phyloP scores from a whole-genome alignment of 2,329 filamentous ascomycete genomes.

The Xylaria sp. region DNA sequence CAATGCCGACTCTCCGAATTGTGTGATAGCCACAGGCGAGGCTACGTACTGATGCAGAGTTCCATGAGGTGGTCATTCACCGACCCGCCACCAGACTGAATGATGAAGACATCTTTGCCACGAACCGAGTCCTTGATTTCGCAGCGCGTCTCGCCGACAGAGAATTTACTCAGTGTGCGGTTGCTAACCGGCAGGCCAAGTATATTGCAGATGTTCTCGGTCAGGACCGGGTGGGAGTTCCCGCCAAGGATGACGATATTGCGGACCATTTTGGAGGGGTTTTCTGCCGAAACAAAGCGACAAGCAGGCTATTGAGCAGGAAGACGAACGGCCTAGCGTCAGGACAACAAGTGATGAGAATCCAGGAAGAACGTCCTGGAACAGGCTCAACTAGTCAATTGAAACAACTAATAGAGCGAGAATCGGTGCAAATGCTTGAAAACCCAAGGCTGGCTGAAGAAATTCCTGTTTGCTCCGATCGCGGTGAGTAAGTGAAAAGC shows the following conservation, averaged over 20 bases:
- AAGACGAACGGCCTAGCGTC: conserved; percentile 8
- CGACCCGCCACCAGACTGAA: conserved; percentile 90
- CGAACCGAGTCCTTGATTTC: conserved; percentile 97
- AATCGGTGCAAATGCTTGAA: conserved; percentile 11
- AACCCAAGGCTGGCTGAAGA: conserved; percentile 11
- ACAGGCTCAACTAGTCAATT: not conserved
- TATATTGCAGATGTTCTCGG: conserved; percentile 86
- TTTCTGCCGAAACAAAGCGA: conserved; percentile 12
- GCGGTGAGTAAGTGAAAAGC: conserved; percentile 30
- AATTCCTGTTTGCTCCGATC: conserved; percentile 39
- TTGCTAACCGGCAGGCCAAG: conserved; percentile 88
- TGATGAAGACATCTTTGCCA: conserved; percentile 98
- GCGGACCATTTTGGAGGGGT: conserved; percentile 75
- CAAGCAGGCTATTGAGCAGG: not conserved
- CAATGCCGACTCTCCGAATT: conserved; percentile 24
- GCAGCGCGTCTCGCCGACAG: conserved; percentile 91
- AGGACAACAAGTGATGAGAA: not conserved
- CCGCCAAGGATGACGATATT: conserved; percentile 95
- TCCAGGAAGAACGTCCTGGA: not conserved
- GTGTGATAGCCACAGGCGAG: not conserved
- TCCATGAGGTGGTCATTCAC: conserved; percentile 98
- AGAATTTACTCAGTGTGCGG: conserved; percentile 89
- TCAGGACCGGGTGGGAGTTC: conserved; percentile 89
- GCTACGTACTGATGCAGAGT: conserved; percentile 77
- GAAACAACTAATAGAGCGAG: not conserved